Evolutionary conservation across 1,284 basidiomycete genomes (phyloP).

Genomic region (Ganoderma sp.): DNA sequence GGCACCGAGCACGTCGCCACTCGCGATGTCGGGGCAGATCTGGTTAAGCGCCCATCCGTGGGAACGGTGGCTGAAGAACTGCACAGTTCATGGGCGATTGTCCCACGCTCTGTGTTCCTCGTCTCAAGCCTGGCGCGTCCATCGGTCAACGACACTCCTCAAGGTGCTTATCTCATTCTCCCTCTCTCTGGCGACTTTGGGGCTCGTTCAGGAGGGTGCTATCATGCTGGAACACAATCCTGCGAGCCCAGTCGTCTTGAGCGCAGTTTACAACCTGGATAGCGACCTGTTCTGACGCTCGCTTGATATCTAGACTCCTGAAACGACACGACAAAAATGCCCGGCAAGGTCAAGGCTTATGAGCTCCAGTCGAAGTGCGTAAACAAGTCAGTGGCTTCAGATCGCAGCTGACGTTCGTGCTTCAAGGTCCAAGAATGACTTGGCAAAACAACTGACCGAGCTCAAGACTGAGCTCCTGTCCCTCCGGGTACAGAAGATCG

Average conservation of each 20-base stretch:
- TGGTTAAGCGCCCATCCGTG: conserved; percentile 31
- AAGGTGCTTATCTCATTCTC: conserved; percentile 40
- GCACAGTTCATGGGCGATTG: conserved; percentile 32
- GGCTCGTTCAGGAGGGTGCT: conserved; percentile 16
- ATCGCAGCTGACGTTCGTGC: conserved; percentile 6
- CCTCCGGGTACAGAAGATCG: conserved; percentile 98
- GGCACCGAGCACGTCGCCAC: conserved; percentile 21
- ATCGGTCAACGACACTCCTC: conserved; percentile 43
- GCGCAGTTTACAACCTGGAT: background rate
- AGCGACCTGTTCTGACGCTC: conserved; percentile 22
- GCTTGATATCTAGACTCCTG: conserved; percentile 31
- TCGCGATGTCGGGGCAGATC: conserved; percentile 21
- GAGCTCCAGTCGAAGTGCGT: conserved; percentile 97
- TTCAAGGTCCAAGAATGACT: conserved; percentile 95
- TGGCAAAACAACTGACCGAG: conserved; percentile 93
- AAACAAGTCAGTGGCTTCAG: background rate
- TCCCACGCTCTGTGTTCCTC: conserved; percentile 40
- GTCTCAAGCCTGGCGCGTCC: conserved; percentile 37
- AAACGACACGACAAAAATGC: conserved; percentile 59
- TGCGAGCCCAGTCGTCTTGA: conserved; percentile 6
- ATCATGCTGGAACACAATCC: conserved; percentile 21
- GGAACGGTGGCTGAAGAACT: conserved; percentile 43
- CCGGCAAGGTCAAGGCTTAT: conserved; percentile 94
- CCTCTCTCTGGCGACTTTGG: conserved; percentile 13
- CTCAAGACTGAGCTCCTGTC: conserved; percentile 95